Percentiles rank a stretch among this genome's conserved stretches.
These are phyloP conservation scores for Phytopythium ostracodes DNA, from an alignment of 352 stramenopile genomes.

Conservation along the genomic window DNA sequence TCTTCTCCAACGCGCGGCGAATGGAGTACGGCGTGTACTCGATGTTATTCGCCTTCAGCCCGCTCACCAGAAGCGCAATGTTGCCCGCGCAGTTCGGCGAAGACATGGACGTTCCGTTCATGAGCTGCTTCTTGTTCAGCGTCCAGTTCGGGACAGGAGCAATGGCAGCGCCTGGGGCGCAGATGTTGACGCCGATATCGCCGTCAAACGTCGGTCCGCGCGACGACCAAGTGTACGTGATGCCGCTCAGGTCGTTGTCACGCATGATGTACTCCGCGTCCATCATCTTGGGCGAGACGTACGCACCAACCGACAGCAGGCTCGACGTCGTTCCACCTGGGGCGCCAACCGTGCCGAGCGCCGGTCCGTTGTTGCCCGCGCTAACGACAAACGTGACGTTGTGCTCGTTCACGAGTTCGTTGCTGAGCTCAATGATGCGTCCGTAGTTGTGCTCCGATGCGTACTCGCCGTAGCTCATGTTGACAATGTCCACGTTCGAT, in stretches of 20 bases:
- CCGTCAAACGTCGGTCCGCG: conserved; percentile 92
- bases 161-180: conserved; percentile 93
- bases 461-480: conserved; percentile 97
- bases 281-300: conserved; percentile 95
- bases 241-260: conserved; percentile 52
- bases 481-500: conserved; percentile 91
- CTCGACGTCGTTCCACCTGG: conserved; percentile 87
- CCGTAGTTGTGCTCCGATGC: conserved; percentile 84
- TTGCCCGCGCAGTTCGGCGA: conserved; percentile 93
- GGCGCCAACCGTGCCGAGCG: conserved; percentile 90
- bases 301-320: conserved; percentile 92
- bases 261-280: conserved; percentile 89
- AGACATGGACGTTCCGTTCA: conserved; percentile 97
- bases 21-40: conserved; percentile 87
- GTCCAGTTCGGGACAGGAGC: conserved; percentile 93
- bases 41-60: conserved; percentile 77
- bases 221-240: conserved; percentile 91
- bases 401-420: conserved; percentile 90
- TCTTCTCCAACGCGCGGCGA: conserved; percentile 85
- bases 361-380: conserved; percentile 96
- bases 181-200: conserved; percentile 89
- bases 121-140: conserved; percentile 94
- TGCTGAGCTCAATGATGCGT: conserved; percentile 85
- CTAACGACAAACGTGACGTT: conserved; percentile 93
- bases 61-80: conserved; percentile 91